Evolutionary conservation across 176 grass and related monocot species (phyloP).

Genomic region (Avena eriantha): DNA sequence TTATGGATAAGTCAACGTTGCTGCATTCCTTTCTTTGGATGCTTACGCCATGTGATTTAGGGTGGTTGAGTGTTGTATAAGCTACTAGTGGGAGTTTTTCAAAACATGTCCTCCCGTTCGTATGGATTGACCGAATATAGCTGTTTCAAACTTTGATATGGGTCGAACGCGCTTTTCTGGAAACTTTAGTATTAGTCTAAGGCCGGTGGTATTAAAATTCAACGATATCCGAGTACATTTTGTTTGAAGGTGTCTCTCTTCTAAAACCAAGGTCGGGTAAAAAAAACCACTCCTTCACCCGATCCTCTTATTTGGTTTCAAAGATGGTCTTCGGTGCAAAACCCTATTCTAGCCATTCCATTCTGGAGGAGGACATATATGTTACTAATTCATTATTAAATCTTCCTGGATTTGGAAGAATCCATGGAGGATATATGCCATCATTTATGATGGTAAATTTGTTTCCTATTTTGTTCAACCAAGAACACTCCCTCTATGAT

Average conservation of each 20-base stretch:
- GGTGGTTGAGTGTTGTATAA: not conserved
- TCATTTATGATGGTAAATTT: not conserved
- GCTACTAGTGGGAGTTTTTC: not conserved
- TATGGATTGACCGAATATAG: not conserved
- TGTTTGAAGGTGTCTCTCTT: not conserved
- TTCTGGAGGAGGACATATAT: fast-evolving
- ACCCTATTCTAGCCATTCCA: too few relatives aligned
- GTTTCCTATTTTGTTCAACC: not conserved
- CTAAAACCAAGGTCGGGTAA: not conserved
- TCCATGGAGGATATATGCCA: not conserved
- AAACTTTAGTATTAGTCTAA: not conserved
- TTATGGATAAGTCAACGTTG: constrained; percentile 23
- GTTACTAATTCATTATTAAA: not conserved
- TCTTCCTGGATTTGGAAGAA: not conserved
- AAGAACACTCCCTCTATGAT: not conserved
- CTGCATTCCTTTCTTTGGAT: not conserved
- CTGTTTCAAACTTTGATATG: not conserved
- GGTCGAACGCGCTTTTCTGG: not conserved
- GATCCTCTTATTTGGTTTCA: not conserved
- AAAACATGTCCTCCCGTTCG: not conserved
- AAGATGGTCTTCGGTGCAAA: not conserved
- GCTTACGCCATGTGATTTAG: not conserved
- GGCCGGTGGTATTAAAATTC: not conserved
- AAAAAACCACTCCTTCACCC: not conserved
- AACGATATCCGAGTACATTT: too few relatives aligned